Evolutionary conservation across 129 eudicot genomes (phyloP).

Genomic region (Silybum marianum): DNA sequence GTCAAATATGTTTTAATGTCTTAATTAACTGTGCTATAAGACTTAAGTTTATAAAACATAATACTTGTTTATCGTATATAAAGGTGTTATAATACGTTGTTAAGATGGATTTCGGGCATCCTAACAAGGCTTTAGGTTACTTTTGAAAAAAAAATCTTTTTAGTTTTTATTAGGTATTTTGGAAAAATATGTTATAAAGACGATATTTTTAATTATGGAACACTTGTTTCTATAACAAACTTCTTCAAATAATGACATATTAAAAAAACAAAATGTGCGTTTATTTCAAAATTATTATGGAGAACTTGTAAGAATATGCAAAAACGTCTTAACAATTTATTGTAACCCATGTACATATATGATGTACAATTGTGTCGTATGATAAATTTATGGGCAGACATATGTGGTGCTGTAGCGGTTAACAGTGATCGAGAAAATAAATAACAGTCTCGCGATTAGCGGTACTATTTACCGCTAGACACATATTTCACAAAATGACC

Average conservation of each 20-base stretch:
- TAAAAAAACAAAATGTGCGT: too few species aligned
- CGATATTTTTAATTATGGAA: neutral
- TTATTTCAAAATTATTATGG: too few species aligned
- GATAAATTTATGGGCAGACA: neutral
- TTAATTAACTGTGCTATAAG: neutral
- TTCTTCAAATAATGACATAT: neutral
- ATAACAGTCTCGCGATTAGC: neutral
- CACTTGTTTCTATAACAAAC: neutral
- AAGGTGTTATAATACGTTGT: neutral
- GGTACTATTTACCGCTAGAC: neutral
- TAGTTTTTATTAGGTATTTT: too few species aligned
- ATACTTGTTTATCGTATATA: too few species aligned
- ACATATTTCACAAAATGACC: neutral
- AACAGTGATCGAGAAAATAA: neutral
- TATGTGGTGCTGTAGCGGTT: neutral
- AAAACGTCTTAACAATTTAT: too few species aligned
- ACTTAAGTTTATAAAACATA: neutral
- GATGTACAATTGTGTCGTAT: neutral
- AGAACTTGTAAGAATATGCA: neutral
- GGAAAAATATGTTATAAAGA: too few species aligned
- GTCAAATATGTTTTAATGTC: neutral
- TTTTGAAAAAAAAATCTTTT: too few species aligned
- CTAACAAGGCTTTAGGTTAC: neutral
- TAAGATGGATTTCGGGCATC: neutral
- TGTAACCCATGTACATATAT: neutral